Evolutionary conservation across 2,329 filamentous ascomycete species (phyloP).

Genomic region (Pestalotiopsis sp.): DNA sequence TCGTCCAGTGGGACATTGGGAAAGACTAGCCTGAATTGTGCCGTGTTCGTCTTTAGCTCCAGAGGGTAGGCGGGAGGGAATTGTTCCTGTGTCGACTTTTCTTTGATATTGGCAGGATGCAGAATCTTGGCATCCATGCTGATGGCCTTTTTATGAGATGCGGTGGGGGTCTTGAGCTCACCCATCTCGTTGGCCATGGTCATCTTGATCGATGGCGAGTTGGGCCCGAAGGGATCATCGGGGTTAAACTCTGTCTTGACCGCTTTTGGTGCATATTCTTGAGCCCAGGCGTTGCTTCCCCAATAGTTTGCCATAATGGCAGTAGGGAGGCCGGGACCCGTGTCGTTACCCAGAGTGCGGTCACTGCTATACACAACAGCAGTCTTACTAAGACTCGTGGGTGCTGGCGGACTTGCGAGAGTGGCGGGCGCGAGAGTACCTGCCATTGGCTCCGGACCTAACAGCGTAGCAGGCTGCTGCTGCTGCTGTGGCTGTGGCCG

Average conservation of each 20-base stretch:
- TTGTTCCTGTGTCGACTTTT: constrained; percentile 47
- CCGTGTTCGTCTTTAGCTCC: constrained; percentile 82
- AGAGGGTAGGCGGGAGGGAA: constrained; percentile 80
- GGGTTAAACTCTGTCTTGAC: constrained; percentile 22
- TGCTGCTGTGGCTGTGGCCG: constrained; percentile 19
- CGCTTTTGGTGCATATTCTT: constrained; percentile 27
- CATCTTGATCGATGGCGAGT: constrained; percentile 36
- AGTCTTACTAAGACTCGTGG: constrained; percentile 83
- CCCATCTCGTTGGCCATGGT: constrained; percentile 27
- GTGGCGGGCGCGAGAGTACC: constrained; percentile 80
- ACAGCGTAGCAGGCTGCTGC: constrained; percentile 35
- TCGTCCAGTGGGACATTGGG: constrained; percentile 77
- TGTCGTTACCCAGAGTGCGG: constrained; percentile 67
- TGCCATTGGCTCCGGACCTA: constrained; percentile 47
- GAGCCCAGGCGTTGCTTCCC: constrained; percentile 80
- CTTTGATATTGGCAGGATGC: constrained; percentile 22
- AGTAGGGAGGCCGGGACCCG: constrained; percentile 73
- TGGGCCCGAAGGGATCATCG: constrained; percentile 40
- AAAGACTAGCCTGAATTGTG: constrained; percentile 91
- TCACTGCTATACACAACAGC: constrained; percentile 83
- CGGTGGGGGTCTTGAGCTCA: constrained; percentile 27
- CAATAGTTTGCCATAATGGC: constrained; percentile 92
- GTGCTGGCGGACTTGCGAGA: constrained; percentile 78
- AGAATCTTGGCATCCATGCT: constrained; percentile 42
- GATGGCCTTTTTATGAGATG: constrained; percentile 44